Percentiles rank a stretch among this genome's conserved stretches.
Evolutionary conservation across 2,329 filamentous ascomycete genomes (phyloP).

Genomic region (Fusarium buxicola): DNA sequence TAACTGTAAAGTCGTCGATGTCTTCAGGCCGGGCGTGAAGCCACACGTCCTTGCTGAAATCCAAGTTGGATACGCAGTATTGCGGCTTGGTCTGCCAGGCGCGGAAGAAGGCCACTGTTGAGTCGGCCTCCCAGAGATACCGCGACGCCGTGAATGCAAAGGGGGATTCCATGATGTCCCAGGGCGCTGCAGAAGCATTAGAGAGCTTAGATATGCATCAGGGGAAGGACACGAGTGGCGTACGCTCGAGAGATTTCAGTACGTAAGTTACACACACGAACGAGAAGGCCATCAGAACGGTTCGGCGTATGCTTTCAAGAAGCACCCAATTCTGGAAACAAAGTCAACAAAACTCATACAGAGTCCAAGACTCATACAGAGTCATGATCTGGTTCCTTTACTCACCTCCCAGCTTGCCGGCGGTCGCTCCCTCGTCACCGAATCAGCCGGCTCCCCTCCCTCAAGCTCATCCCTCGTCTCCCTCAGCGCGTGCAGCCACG

Average conservation of each 20-base stretch:
- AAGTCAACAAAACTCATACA: background rate
- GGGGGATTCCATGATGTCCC: constrained; percentile 27
- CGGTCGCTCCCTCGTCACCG: constrained; percentile 46
- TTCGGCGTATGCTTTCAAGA: constrained; percentile 56
- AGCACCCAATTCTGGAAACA: constrained; percentile 54
- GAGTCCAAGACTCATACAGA: background rate
- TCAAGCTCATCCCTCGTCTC: constrained; percentile 50
- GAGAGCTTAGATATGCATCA: background rate
- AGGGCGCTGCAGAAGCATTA: constrained; percentile 27
- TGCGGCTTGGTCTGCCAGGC: constrained; percentile 59
- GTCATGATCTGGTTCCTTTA: background rate
- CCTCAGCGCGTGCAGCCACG: constrained; percentile 53
- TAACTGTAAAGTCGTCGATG: constrained; percentile 54
- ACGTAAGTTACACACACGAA: constrained; percentile 51
- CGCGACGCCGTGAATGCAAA: constrained; percentile 54
- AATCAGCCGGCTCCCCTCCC: constrained; percentile 34
- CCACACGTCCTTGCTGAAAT: constrained; percentile 52
- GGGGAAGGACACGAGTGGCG: constrained; percentile 15
- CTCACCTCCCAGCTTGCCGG: constrained; percentile 58
- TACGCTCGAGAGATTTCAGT: constrained; percentile 50
- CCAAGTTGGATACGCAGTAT: constrained; percentile 50
- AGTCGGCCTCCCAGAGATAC: constrained; percentile 57
- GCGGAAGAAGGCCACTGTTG: constrained; percentile 56
- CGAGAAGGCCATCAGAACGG: constrained; percentile 49
- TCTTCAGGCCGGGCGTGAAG: constrained; percentile 52